Evolutionary conservation across 768 basidiomycete genomes (phyloP).

Genomic region (Boletus speciosus): DNA sequence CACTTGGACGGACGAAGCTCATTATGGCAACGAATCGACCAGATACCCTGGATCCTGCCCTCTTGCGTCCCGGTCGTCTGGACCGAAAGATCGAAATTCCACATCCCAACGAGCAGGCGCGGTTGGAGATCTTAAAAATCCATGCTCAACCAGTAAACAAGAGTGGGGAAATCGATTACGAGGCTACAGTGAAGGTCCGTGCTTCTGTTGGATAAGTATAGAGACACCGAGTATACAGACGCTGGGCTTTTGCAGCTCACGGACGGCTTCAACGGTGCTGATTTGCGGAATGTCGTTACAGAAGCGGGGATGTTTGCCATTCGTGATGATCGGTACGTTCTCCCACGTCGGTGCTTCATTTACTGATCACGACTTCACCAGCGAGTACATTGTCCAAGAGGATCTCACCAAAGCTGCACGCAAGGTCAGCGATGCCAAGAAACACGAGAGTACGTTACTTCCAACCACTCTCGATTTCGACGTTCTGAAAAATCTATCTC

Average conservation of each 20-base stretch:
- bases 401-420: conserved; percentile 95
- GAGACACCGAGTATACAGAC: neutral
- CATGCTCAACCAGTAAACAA: conserved; percentile 94
- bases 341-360: neutral
- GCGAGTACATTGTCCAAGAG: conserved; percentile 90
- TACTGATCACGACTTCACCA: conserved; percentile 23
- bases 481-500: neutral
- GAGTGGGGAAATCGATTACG: conserved; percentile 92
- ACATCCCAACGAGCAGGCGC: conserved; percentile 94
- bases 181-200: conserved; percentile 90
- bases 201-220: neutral
- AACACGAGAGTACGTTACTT: conserved; percentile 82
- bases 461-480: neutral
- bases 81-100: conserved; percentile 99
- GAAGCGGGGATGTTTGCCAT: conserved; percentile 99
- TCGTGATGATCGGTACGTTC: conserved; percentile 78
- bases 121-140: conserved; percentile 96
- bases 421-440: conserved; percentile 95
- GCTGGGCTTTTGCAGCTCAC: conserved; percentile 51
- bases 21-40: conserved; percentile 99
- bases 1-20: conserved; percentile 89
- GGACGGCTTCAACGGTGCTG: conserved; percentile 94
- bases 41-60: conserved; percentile 95
- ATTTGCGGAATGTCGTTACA: conserved; percentile 91
- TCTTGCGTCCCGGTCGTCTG: conserved; percentile 91